phyloP scores from a whole-genome alignment of 2,329 filamentous ascomycete genomes.

The Penicillium decumbens region DNA sequence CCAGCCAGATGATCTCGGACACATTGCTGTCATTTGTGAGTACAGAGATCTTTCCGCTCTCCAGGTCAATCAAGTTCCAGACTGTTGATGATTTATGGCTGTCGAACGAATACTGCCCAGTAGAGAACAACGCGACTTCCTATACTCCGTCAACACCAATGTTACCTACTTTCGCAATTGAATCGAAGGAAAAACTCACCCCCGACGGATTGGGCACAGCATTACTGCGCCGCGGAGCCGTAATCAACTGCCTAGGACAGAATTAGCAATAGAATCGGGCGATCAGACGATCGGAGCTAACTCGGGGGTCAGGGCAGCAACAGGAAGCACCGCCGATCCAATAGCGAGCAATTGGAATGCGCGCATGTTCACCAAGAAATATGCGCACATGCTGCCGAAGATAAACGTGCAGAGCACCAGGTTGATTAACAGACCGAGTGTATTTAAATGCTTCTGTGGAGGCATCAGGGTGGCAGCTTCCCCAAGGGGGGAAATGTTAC shows the following conservation, averaged over 20 bases:
- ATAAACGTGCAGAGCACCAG: constrained; percentile 3
- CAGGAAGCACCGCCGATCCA: constrained; percentile 21
- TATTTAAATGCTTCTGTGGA: neutral
- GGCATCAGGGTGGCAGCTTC: neutral
- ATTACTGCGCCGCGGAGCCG: constrained; percentile 36
- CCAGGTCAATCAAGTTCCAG: constrained; percentile 68
- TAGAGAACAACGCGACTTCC: constrained; percentile 49
- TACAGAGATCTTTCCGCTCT: constrained; percentile 59
- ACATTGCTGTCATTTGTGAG: constrained; percentile 62
- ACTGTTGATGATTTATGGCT: constrained; percentile 58
- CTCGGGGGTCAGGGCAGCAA: constrained; percentile 29
- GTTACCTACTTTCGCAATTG: neutral
- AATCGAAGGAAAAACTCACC: constrained; percentile 25
- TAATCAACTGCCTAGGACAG: constrained; percentile 31
- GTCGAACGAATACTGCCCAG: constrained; percentile 75
- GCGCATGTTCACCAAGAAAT: constrained; percentile 21
- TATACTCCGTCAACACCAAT: constrained; percentile 13
- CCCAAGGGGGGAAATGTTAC: constrained; percentile 16
- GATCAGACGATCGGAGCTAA: constrained; percentile 11
- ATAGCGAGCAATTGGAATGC: constrained; percentile 24
- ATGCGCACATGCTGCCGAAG: constrained; percentile 1
- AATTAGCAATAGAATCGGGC: neutral
- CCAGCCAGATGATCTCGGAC: constrained; percentile 72
- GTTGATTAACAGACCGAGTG: neutral
- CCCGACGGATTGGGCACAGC: constrained; percentile 40